Evolutionary conservation across 257 asterid genomes (phyloP), one percentile per base, ranked within the genome.

Genomic region (Striga asiatica): DNA sequence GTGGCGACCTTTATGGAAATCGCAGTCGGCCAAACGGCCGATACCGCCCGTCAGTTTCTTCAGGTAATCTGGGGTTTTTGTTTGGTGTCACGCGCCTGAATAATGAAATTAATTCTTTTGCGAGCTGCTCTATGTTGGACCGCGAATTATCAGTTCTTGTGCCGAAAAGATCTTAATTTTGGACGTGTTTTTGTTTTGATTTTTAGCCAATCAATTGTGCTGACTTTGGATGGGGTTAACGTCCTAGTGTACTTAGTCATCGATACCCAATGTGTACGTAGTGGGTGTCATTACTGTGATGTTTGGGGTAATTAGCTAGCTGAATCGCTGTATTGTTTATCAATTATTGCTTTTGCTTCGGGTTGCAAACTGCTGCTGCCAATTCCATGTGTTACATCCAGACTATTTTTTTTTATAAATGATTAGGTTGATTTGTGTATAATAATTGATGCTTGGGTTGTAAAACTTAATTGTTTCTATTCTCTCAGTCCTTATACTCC

Each of bases 11-110:
- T 89, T 58, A 81, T 85, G 19, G 97, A 89, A 69, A 81, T 89
- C 62, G 95, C 97, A 64, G 93, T 68, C 27, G 97, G 95, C 50
- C 93, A 89, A 48, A 70, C 80, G 29, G 73, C 86, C 47, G 94
- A 79, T 5, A 89, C 85, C 25, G 97, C 97, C 52, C 88, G 86
- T 43, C 95, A 83, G 56, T 89, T 89, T 57, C 93, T 89, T 52
- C 84, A 85, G 97, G 97, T 85, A 54, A 18, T 24, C 9, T 43
- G 24, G 55, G 29, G 31, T 64, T 34, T 27, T 12, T 2, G 29
- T 29, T 39, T 6, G 5, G 13, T 7, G 54, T 39, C 18, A 21
- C 23, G 25, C 4, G 29, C 8, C 31, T 11, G 21, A 37, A 19
- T 64, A 0, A 37, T 29, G 50, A 13, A 5, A 18, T 23, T 51